phyloP scores from a whole-genome alignment of 805 yeast genomes.

The Saccharomyces paradoxus region DNA sequence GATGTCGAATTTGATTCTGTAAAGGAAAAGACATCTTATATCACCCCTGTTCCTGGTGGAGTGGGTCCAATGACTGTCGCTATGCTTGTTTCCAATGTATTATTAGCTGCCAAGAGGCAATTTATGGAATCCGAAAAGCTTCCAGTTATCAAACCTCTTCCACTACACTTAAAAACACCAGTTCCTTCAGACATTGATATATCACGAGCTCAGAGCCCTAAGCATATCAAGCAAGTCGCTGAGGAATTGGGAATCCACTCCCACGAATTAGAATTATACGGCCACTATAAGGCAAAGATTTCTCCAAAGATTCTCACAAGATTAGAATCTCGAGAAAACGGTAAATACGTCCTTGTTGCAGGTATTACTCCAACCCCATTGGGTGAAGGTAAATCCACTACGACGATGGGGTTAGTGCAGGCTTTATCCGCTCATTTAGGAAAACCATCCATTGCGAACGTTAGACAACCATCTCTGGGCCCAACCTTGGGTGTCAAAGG shows the following conservation, averaged over 20 bases:
- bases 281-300: slow-evolving; percentile 85
- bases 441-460: slow-evolving; percentile 81
- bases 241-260: slow-evolving; percentile 71
- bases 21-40: slow-evolving; percentile 47
- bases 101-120: slow-evolving; percentile 65
- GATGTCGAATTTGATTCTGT: slow-evolving; percentile 82
- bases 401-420: slow-evolving; percentile 94
- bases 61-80: slow-evolving; percentile 99
- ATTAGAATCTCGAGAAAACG: slow-evolving; percentile 54
- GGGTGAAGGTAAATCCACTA: slow-evolving; percentile 96
- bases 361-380: slow-evolving; percentile 98
- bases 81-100: slow-evolving; percentile 80
- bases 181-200: slow-evolving; percentile 90
- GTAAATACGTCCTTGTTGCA: slow-evolving; percentile 84
- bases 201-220: slow-evolving; percentile 83
- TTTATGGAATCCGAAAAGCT: slow-evolving; percentile 32
- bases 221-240: slow-evolving; percentile 68
- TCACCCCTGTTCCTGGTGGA: slow-evolving; percentile 98
- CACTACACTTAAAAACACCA: slow-evolving; percentile 47
- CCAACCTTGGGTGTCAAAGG: slow-evolving; percentile 98
- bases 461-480: slow-evolving; percentile 97
- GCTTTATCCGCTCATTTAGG: slow-evolving; percentile 87
- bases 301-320: slow-evolving; percentile 62
- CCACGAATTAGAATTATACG: slow-evolving; percentile 78
- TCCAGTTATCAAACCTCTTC: slow-evolving; percentile 49